These are phyloP conservation scores for Yamagishiella unicocca DNA, from an alignment of 139 green algal genomes.

Conservation along the genomic window DNA sequence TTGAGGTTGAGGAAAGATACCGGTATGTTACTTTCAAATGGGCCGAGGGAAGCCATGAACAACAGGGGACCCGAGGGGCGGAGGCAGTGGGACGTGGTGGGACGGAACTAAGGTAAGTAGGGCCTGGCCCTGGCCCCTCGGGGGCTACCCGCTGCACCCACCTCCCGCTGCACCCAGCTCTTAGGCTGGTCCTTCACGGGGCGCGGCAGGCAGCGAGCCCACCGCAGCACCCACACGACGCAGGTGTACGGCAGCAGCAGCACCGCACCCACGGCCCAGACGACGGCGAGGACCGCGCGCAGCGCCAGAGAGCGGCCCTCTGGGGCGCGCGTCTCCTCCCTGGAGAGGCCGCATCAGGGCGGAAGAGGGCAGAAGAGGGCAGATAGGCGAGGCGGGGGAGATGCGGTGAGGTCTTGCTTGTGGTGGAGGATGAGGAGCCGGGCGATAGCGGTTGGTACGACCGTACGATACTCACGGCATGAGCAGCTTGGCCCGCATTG, in stretches of 20 bases:
- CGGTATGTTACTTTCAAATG: too few species aligned
- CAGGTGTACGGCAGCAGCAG: not conserved
- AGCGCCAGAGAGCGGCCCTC: not conserved
- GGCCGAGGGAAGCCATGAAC: too few species aligned
- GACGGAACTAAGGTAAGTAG: too few species aligned
- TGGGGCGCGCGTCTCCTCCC: not conserved
- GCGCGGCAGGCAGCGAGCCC: not conserved
- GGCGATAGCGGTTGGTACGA: too few species aligned
- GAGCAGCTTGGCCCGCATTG: constrained; percentile 30
- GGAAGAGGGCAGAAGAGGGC: not conserved
- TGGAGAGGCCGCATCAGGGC: not conserved
- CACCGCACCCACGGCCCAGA: not conserved
- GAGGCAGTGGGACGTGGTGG: too few species aligned
- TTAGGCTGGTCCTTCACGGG: not conserved
- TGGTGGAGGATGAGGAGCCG: too few species aligned
- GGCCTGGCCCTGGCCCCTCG: too few species aligned
- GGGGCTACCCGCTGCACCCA: too few species aligned
- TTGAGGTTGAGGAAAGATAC: too few species aligned
- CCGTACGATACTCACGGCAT: not conserved
- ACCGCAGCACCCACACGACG: not conserved
- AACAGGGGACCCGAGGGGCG: too few species aligned
- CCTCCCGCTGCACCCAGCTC: constrained; percentile 44
- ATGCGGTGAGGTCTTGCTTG: too few species aligned
- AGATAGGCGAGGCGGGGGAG: too few species aligned
- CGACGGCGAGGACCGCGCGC: not conserved